Conservation (phyloP, 306 rosid species). For the Casuarina cunninghamiana region DNA sequence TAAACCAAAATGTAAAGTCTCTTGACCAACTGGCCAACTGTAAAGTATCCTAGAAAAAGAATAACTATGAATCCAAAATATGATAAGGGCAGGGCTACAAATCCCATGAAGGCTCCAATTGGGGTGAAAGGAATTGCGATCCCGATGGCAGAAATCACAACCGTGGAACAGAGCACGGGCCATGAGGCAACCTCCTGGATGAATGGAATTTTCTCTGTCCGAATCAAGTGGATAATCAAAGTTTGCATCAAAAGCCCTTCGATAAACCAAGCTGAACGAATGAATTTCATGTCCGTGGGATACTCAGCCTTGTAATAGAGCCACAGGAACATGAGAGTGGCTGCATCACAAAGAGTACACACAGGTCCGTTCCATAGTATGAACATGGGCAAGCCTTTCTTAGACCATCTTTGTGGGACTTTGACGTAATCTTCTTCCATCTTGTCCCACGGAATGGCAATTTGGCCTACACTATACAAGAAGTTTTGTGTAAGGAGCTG, state of each 20-base stretch:
- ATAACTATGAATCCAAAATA: constrained; percentile 58
- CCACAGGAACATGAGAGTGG: constrained; percentile 59
- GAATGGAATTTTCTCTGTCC: constrained; percentile 74
- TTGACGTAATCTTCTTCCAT: constrained; percentile 66
- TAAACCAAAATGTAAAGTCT: constrained; percentile 55
- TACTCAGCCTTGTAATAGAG: constrained; percentile 40
- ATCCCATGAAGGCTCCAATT: constrained; percentile 55
- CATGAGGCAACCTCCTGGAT: constrained; percentile 71
- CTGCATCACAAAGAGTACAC: constrained; percentile 65
- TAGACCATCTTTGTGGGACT: constrained; percentile 64
- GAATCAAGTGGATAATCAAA: constrained; percentile 65
- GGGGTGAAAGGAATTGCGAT: constrained; percentile 61
- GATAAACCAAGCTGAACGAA: constrained; percentile 78
- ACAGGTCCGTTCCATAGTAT: constrained; percentile 80
- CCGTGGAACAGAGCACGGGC: constrained; percentile 78
- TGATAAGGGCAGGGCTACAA: constrained; percentile 48
- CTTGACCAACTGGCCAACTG: constrained; percentile 63
- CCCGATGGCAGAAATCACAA: constrained; percentile 59
- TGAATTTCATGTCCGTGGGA: constrained; percentile 33
- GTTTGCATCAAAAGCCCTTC: constrained; percentile 87
- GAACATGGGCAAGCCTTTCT: constrained; percentile 59
- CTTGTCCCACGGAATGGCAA: constrained; percentile 64
- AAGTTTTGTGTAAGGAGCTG: constrained; percentile 79
- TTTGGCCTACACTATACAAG: constrained; percentile 75
- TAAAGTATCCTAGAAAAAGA: constrained; percentile 60